Base-by-base conservation (phyloP, 352 stramenopile species). In the Globisporangium cystogenes region DNA sequence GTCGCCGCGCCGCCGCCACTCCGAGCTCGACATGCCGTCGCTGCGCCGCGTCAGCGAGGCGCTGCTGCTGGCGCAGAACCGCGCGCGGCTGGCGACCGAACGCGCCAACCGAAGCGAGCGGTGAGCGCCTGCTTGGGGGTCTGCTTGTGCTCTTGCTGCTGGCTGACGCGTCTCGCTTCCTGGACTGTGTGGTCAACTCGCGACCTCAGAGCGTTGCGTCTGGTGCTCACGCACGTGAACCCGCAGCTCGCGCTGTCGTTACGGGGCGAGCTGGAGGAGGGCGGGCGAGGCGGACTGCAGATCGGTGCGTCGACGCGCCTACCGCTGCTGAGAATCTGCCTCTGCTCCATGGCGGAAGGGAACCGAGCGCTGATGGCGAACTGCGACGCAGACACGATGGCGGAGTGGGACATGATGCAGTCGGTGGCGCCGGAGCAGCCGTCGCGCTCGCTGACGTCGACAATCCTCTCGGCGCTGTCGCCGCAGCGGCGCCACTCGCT, bases 61-160 rank as follows among this genome's bases (percentile, higher is more conserved):
- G 23, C 70, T 90, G 44, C 61, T 90, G 21, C 66, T 90, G 7
- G 78, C 78, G 20, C 78, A 90, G 59, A 90, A 83, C 56, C 76
- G 78, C 57, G 78, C 78, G 10, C 67, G 78, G 0, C 53, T 65
- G 18, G 71, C 78, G 36, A 82, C 76, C 1, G 78, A 87, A 39
- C 72, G 78, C 47, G 78, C 78, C 16, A 82, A 79, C 56, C 78
- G 69, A 29, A 70, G 70, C 35, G 78, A 90, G 67, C 76, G 76
- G 78, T 90, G 48, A 59, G 74, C 43, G 24, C 26, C 51, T 55
- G 51, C 37, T 42, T 39, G 11, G 12, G 12, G 2, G 33, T 1
- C 33, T 10, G 37, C 6, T 3, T 8, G 8, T 4, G 4, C 40
- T 5, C 40, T 27, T n/a, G 7, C 15, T 26, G 39, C 15, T 37